Percentiles rank a stretch among this genome's conserved stretches.
These are phyloP conservation scores for Chenopodium album DNA, from an alignment of 148 eudicot species.

Conservation along the genomic window DNA sequence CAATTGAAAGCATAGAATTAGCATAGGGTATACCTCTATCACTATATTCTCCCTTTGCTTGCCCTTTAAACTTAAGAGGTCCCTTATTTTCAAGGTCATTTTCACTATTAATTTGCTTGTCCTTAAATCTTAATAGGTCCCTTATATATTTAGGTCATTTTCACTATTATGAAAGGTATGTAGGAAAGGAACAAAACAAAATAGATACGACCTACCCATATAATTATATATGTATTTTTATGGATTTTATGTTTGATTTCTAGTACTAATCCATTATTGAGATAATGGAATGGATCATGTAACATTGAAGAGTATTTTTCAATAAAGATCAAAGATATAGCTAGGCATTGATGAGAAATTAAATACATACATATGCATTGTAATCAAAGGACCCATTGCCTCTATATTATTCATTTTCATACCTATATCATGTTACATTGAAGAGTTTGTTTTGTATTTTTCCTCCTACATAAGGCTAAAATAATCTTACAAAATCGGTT, in stretches of 20 bases:
- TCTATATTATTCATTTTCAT: too few relatives aligned
- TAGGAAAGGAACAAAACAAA: slow-evolving; percentile 12
- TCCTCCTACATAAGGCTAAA: background rate
- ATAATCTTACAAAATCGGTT: background rate
- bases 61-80: slow-evolving; percentile 10
- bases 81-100: slow-evolving; percentile 16
- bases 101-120: background rate
- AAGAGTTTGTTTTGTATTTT: slow-evolving; percentile 6
- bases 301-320: too few relatives aligned
- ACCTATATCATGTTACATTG: background rate
- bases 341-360: background rate
- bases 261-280: background rate
- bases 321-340: background rate
- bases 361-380: background rate
- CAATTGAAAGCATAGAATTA: background rate
- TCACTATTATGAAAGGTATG: slow-evolving; percentile 12
- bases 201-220: slow-evolving; percentile 15
- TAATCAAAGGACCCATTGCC: background rate
- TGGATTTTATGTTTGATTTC: background rate
- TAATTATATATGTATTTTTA: too few relatives aligned
- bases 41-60: background rate
- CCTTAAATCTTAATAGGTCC: slow-evolving; percentile 9
- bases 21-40: slow-evolving; percentile 15
- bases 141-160: slow-evolving; percentile 5
- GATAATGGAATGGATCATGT: background rate